These are phyloP conservation scores for Parachlorella kessleri DNA, from an alignment of 139 green algal genomes.

Conservation along the genomic window DNA sequence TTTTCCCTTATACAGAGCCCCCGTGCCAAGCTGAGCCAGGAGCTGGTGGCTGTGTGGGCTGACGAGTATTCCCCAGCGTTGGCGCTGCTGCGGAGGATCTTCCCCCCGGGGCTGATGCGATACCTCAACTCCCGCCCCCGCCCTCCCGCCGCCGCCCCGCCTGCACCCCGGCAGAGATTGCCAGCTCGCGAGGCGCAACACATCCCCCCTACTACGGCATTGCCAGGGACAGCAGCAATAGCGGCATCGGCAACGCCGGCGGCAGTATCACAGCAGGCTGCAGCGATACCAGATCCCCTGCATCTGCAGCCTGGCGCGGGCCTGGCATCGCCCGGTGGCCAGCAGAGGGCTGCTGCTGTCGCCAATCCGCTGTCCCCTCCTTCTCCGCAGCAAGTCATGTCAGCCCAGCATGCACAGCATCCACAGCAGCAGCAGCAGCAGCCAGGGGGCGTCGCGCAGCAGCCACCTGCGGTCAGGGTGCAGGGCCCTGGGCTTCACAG, in stretches of 20 bases:
- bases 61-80: conserved; percentile 79
- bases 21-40: conserved; percentile 43
- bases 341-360: neutral
- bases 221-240: neutral
- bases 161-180: too few relatives aligned
- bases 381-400: neutral
- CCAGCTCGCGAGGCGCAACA: too few relatives aligned
- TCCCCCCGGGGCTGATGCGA: conserved; percentile 78
- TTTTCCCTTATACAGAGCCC: conserved; percentile 11
- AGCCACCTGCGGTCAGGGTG: too few relatives aligned
- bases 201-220: too few relatives aligned
- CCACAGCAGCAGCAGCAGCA: neutral
- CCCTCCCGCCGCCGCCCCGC: neutral
- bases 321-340: neutral
- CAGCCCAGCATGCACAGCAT: neutral
- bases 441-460: too few relatives aligned
- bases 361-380: neutral
- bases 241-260: neutral
- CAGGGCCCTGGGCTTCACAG: too few relatives aligned
- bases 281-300: neutral
- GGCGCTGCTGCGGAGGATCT: conserved; percentile 64
- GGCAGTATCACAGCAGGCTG: neutral
- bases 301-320: neutral
- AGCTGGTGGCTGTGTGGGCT: conserved; percentile 83
- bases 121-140: conserved; percentile 50